phyloP scores from a whole-genome alignment of 83 land plant species.

The Picea engelmannii region DNA sequence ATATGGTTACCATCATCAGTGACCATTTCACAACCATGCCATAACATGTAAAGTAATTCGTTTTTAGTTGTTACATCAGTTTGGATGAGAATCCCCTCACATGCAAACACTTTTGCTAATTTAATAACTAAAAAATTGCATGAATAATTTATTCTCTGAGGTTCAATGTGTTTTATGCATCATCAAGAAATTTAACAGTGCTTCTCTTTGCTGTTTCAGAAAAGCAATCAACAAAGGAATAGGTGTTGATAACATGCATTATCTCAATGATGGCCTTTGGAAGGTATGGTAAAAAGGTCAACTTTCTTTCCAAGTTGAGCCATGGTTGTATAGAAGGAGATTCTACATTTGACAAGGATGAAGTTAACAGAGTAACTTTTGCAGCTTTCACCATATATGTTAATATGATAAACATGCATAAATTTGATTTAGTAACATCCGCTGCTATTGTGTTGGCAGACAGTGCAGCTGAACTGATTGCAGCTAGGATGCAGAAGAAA shows the following conservation, averaged over 20 bases:
- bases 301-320: conserved; percentile 1
- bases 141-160: neutral
- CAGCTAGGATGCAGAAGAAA: neutral
- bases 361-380: too few species aligned
- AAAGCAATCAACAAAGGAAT: conserved; percentile 90
- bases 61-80: neutral
- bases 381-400: neutral
- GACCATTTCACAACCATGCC: neutral
- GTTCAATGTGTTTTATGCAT: neutral
- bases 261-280: conserved; percentile 99
- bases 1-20: neutral
- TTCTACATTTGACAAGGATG: neutral
- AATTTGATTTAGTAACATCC: neutral
- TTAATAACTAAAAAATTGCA: neutral
- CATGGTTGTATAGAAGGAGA: too few species aligned
- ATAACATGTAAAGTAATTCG: neutral
- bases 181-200: neutral
- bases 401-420: neutral
- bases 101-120: neutral
- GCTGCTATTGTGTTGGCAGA: conserved; percentile 11
- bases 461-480: conserved; percentile 10
- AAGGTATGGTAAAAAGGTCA: conserved; percentile 56
- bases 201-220: conserved; percentile 46
- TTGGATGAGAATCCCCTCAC: neutral
- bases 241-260: conserved; percentile 98